These are phyloP conservation scores for Stemphylium lycopersici DNA, from an alignment of 2,329 filamentous ascomycete species.

Conservation along the genomic window DNA sequence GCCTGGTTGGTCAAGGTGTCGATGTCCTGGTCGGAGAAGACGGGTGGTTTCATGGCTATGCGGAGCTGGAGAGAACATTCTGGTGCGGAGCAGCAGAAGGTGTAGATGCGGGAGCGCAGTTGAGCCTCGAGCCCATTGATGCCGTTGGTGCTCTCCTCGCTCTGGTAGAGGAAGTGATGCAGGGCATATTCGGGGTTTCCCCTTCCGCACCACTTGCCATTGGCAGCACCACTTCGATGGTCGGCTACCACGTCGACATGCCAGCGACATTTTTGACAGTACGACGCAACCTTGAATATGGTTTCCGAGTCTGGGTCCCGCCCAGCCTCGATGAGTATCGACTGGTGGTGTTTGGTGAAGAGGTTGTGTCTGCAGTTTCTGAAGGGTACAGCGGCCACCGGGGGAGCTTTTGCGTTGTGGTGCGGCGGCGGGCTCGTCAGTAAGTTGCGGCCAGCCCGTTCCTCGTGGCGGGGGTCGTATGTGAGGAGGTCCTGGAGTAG, in stretches of 20 bases:
- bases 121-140: slow-evolving; percentile 23
- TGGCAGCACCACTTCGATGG: slow-evolving; percentile 52
- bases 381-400: slow-evolving; percentile 43
- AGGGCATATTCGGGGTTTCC: slow-evolving; percentile 59
- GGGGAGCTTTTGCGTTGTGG: slow-evolving; percentile 49
- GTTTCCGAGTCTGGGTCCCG: slow-evolving; percentile 47
- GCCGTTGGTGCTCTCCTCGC: slow-evolving; percentile 20
- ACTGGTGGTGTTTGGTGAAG: slow-evolving; percentile 62
- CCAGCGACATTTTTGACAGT: slow-evolving; percentile 66
- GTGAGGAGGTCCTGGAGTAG: slow-evolving; percentile 59
- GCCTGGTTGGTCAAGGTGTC: slow-evolving; percentile 61
- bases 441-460: slow-evolving; percentile 57
- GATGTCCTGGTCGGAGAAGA: slow-evolving; percentile 57
- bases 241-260: slow-evolving; percentile 66
- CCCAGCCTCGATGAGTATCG: slow-evolving; percentile 54
- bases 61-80: slow-evolving; percentile 61
- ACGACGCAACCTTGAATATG: slow-evolving; percentile 63
- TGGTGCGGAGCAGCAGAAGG: slow-evolving; percentile 65
- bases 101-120: slow-evolving; percentile 34
- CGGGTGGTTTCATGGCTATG: slow-evolving; percentile 59
- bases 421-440: slow-evolving; percentile 64
- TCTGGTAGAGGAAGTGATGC: slow-evolving; percentile 62
- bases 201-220: slow-evolving; percentile 49
- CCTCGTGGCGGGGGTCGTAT: slow-evolving; percentile 58
- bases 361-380: slow-evolving; percentile 66